These are phyloP conservation scores for Fennellomyces sp. DNA, from an alignment of 371 early-diverging fungal genomes.

Conservation along the genomic window DNA sequence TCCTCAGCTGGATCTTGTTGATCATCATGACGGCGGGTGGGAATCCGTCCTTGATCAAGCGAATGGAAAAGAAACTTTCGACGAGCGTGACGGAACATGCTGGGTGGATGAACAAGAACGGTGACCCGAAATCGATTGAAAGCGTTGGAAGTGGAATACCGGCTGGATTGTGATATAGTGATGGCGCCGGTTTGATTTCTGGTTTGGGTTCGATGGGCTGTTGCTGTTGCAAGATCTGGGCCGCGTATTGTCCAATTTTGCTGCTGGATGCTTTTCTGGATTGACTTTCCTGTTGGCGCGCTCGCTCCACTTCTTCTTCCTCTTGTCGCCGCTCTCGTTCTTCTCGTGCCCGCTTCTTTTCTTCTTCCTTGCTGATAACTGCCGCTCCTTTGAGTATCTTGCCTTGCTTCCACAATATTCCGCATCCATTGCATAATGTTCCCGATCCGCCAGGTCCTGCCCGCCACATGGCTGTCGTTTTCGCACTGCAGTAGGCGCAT, in stretches of 20 bases:
- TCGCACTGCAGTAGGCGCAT: conserved; percentile 48
- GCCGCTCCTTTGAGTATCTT: conserved; percentile 51
- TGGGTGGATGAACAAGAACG: conserved; percentile 54
- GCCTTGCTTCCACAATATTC: conserved; percentile 57
- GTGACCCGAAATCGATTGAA: conserved; percentile 57
- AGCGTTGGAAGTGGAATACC: conserved; percentile 62
- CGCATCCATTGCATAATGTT: conserved; percentile 52
- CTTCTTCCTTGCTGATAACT: conserved; percentile 34
- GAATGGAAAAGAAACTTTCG: conserved; percentile 56
- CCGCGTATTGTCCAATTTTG: conserved; percentile 1
- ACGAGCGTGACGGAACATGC: conserved; percentile 60
- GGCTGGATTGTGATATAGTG: conserved; percentile 25
- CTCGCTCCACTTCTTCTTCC: conserved; percentile 20
- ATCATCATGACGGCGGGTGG: conserved; percentile 51
- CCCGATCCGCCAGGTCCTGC: conserved; percentile 44
- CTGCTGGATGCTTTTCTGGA: neutral
- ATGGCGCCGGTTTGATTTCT: conserved; percentile 9
- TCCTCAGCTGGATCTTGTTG: conserved; percentile 48
- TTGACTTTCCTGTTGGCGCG: conserved; percentile 7
- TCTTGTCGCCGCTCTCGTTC: conserved; percentile 17
- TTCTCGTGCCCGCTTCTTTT: conserved; percentile 23
- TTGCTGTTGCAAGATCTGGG: conserved; percentile 5
- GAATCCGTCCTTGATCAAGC: conserved; percentile 44
- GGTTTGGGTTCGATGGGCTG: neutral
- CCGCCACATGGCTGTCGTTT: conserved; percentile 48